A percentile compares a stretch with the other conserved stretches of the same genome.
Conservation (phyloP, 2,329 filamentous ascomycete species). For the Diaporthe vaccinii region DNA sequence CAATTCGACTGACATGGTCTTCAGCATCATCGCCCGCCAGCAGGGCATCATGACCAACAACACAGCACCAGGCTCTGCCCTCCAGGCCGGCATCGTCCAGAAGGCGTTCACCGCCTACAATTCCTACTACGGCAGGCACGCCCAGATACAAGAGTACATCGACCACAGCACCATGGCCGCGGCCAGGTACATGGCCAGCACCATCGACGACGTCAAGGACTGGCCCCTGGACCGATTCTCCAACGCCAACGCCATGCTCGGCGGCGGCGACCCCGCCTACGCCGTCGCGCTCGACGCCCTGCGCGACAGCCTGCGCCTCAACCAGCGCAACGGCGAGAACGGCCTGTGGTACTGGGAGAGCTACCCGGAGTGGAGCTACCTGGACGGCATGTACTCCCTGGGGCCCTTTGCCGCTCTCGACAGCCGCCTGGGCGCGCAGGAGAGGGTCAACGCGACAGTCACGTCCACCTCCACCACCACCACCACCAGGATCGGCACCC, state of each 20-base stretch:
- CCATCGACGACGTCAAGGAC: not conserved
- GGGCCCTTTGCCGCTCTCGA: constrained; percentile 52
- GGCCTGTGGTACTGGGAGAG: constrained; percentile 50
- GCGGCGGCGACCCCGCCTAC: not conserved
- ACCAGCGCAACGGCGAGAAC: constrained; percentile 45
- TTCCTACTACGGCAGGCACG: not conserved
- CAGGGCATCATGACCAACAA: constrained; percentile 33
- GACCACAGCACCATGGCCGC: not conserved
- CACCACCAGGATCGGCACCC: not conserved
- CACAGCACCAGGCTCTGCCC: not conserved
- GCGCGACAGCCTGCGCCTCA: not conserved
- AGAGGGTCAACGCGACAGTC: not conserved
- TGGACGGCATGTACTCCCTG: constrained; percentile 63
- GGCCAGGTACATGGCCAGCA: not conserved
- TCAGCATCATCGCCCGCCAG: constrained; percentile 36
- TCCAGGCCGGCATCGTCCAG: constrained; percentile 39
- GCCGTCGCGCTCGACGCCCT: not conserved
- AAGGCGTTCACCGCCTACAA: constrained; percentile 9
- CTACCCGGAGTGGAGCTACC: constrained; percentile 63
- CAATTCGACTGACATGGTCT: constrained; percentile 35
- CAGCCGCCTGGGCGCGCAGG: constrained; percentile 44
- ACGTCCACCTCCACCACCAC: not conserved
- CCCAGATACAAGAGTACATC: not conserved
- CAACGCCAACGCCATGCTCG: constrained; percentile 2
- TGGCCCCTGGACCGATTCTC: constrained; percentile 34